A percentile compares a stretch with the other conserved stretches of the same genome.
Evolutionary conservation across 202 grass and related monocot genomes (phyloP).

Genomic region (Eragrostis tef): DNA sequence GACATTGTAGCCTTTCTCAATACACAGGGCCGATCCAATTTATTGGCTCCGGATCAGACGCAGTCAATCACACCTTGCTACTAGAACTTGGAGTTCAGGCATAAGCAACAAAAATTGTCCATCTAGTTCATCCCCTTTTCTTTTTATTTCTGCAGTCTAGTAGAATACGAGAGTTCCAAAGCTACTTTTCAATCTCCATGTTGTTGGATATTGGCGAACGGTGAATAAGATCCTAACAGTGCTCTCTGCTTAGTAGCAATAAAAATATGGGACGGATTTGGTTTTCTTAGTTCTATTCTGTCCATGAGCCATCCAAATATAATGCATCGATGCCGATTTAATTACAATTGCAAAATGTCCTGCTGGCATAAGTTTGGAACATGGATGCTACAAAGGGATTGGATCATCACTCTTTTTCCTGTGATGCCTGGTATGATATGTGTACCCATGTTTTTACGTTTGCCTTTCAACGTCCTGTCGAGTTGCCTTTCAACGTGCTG

Average conservation of each 20-base stretch:
- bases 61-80: conserved; percentile 62
- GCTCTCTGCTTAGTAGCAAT: too few species aligned
- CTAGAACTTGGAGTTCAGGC: conserved; percentile 59
- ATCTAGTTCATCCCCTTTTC: background rate
- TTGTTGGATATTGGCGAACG: background rate
- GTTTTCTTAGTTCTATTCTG: background rate
- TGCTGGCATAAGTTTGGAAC: background rate
- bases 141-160: conserved; percentile 13
- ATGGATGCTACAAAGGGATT: background rate
- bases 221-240: background rate
- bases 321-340: background rate
- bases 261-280: background rate
- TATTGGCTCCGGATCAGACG: conserved; percentile 63
- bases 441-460: background rate
- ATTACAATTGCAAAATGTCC: background rate
- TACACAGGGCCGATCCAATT: conserved; percentile 67
- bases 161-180: background rate
- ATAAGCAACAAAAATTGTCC: background rate
- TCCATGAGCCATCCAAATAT: background rate
- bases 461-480: background rate
- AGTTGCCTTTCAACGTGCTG: background rate
- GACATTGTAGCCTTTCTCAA: background rate
- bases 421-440: background rate
- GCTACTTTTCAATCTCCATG: background rate
- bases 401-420: background rate